Conservation (phyloP, 2,329 filamentous ascomycete genomes). For the Fusarium sulawesiense region DNA sequence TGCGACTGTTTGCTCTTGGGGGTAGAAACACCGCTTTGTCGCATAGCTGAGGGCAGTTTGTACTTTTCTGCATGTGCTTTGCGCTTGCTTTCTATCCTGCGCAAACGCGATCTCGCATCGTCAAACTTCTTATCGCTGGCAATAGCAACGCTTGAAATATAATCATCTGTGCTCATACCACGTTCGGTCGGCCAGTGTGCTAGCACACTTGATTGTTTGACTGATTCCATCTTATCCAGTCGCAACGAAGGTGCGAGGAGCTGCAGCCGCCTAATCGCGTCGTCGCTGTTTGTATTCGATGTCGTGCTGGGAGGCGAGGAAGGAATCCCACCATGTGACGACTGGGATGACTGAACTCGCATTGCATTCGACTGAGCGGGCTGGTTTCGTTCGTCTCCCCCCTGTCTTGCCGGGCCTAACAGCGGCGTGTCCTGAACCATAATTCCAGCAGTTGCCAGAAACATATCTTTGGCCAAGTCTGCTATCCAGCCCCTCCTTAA, state of each 20-base stretch:
- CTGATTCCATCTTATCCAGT: constrained; percentile 41
- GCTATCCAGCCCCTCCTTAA: constrained; percentile 46
- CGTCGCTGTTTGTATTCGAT: constrained; percentile 38
- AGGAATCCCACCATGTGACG: constrained; percentile 33
- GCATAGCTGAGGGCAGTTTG: constrained; percentile 45
- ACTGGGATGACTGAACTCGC: constrained; percentile 45
- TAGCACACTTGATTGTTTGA: constrained; percentile 49
- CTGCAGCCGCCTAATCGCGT: constrained; percentile 50
- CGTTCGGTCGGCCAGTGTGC: constrained; percentile 55
- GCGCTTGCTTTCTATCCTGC: constrained; percentile 50
- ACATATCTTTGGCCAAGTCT: constrained; percentile 51
- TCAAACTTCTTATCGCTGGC: constrained; percentile 53
- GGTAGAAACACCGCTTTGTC: constrained; percentile 42
- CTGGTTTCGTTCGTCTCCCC: constrained; percentile 16
- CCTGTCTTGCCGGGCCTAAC: constrained; percentile 39
- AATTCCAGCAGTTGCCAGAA: constrained; percentile 51
- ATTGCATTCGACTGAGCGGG: constrained; percentile 26
- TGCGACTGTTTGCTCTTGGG: not conserved
- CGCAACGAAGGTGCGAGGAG: constrained; percentile 50
- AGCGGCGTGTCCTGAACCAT: constrained; percentile 51
- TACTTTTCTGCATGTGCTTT: constrained; percentile 52
- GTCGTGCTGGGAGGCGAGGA: constrained; percentile 35
- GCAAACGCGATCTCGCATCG: constrained; percentile 49
- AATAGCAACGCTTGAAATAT: constrained; percentile 54
- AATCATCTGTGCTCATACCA: constrained; percentile 50